phyloP scores from a whole-genome alignment of 805 yeast genomes.

The Candida insectalens region DNA sequence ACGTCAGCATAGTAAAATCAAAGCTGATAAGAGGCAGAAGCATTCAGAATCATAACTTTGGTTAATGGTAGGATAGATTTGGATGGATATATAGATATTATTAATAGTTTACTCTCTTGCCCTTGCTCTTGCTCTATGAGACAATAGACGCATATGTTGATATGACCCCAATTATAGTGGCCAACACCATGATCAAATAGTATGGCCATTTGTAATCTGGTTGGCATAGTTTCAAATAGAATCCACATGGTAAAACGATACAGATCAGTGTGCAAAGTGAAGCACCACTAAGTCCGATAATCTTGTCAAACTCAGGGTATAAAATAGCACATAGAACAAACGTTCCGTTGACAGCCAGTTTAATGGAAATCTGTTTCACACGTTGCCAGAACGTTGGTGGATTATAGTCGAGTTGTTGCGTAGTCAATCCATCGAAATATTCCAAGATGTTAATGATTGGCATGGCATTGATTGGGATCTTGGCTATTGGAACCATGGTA shows the following conservation, averaged over 20 bases:
- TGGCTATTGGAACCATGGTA: conserved; percentile 75
- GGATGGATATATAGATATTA: background rate
- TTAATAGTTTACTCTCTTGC: background rate
- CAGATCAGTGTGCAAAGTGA: conserved; percentile 76
- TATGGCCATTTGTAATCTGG: conserved; percentile 32
- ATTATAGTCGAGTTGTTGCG: conserved; percentile 15
- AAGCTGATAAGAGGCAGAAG: conserved; percentile 21
- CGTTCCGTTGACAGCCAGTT: conserved; percentile 45
- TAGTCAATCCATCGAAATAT: conserved; percentile 23
- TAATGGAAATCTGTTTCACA: conserved; percentile 19
- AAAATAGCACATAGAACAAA: conserved; percentile 60
- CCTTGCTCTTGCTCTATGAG: too few relatives aligned
- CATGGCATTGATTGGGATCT: conserved; percentile 77
- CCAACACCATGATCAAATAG: conserved; percentile 33
- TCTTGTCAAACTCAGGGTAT: conserved; percentile 76
- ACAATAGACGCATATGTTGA: conserved; percentile 52
- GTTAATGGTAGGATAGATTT: too few relatives aligned
- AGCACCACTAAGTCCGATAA: conserved; percentile 79
- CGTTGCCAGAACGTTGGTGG: conserved; percentile 8
- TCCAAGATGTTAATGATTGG: conserved; percentile 80
- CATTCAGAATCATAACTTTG: background rate
- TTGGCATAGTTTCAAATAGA: conserved; percentile 57
- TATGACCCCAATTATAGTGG: conserved; percentile 39
- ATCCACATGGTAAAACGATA: conserved; percentile 67
- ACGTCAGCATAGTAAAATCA: conserved; percentile 33